Base-by-base conservation (phyloP, 164 flowering plant species). In the Houttuynia cordata region DNA sequence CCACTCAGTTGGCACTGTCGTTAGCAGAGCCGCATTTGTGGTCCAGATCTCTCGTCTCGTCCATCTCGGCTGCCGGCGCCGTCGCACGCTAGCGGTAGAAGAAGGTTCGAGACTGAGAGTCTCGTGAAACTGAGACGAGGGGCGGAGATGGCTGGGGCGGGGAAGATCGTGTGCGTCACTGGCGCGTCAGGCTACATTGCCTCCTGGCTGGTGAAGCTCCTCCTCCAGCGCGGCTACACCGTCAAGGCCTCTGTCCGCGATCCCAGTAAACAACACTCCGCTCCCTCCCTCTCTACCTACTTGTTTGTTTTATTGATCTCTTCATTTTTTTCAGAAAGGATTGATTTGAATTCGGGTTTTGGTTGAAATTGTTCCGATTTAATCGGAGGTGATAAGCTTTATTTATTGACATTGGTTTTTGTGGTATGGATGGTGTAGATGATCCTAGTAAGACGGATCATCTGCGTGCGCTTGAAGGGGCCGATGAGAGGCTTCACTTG, bases 171-270 rank as follows among this genome's bases (percentile, higher is more conserved):
- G 39, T 65, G 67, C 40, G 67, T 65, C 10, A 58, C 68, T 7
- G 62, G 68, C 15, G 68, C 68, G 9, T 65, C 68, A 14, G 68
- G 68, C 7, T 65, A 65, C 62, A 65, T 65, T n/a, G 68, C 62
- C 5, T 65, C 62, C 15, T 58, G 68, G 68, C 57, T 65, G 50
- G 68, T 65, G 62, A 65, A 65, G 51, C 68, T 65, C 20, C 62
- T 64, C 15, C 62, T 65, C 25, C 7, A 37, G 1, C 57, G 56
- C 0, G 68, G 68, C 10, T 58, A 65, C 68, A 51, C 57, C 22
- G 47, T 65, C 51, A 58, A 30, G 12, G 68, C 68, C 61, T 14
- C 68, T 24, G 68, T 65, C 40, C 68, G 62, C 15, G 62, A 65
- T 39, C 62, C 51, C 57, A 58, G 68, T 65, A 65, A n/a, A 22